phyloP scores from a whole-genome alignment of 371 early-diverging fungal species.

The Actinomucor elegans region DNA sequence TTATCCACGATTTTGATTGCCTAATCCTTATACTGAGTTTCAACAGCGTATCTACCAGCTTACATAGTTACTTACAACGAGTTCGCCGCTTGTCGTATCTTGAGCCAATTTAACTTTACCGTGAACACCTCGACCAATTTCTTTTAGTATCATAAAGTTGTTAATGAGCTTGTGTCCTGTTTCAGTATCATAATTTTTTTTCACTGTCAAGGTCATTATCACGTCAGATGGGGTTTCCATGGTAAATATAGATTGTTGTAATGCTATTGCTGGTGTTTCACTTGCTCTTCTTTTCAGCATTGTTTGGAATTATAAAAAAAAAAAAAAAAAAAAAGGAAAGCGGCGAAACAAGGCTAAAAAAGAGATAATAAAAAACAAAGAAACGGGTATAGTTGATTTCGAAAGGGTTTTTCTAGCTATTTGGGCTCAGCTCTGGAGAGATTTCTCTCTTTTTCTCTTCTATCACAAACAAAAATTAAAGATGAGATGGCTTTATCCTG shows the following conservation, averaged over 20 bases:
- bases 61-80: slow-evolving; percentile 51
- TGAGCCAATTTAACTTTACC: slow-evolving; percentile 93
- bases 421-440: slow-evolving; percentile 3
- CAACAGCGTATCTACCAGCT: background rate
- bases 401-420: background rate
- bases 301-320: no score
- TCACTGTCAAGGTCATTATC: slow-evolving; percentile 52
- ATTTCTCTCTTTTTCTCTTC: slow-evolving; percentile 9
- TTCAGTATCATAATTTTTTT: slow-evolving; percentile 75
- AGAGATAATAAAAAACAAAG: background rate
- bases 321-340: background rate
- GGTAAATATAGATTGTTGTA: background rate
- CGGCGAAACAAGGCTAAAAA: background rate
- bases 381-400: slow-evolving; percentile 1
- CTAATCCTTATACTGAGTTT: slow-evolving; percentile 36
- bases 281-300: background rate
- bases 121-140: slow-evolving; percentile 94
- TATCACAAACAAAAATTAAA: slow-evolving; percentile 1
- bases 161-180: slow-evolving; percentile 94
- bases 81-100: slow-evolving; percentile 75
- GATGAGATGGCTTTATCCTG: slow-evolving; percentile 7
- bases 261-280: background rate
- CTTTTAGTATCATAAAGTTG: slow-evolving; percentile 86
- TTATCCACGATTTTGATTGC: slow-evolving; percentile 89
- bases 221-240: slow-evolving; percentile 9